Evolutionary conservation across 257 asterid species (phyloP).

Genomic region (Handroanthus guayacan): DNA sequence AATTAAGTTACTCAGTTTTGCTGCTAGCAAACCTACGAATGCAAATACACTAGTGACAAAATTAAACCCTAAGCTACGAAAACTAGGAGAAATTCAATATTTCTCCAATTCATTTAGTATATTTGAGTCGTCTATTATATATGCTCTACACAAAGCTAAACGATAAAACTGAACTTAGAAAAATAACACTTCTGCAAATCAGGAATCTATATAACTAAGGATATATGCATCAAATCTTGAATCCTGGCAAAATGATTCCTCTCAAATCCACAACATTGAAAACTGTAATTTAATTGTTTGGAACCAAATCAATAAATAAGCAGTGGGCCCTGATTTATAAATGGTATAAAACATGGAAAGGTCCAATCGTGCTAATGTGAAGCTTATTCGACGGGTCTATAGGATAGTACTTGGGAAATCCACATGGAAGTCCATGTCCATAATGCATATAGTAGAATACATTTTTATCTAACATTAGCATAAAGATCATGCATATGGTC

Average conservation of each 20-base stretch:
- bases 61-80: not conserved
- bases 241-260: not conserved
- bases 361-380: no score
- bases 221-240: not conserved
- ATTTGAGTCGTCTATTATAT: not conserved
- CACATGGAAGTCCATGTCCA: no score
- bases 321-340: no score
- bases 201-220: constrained; percentile 1
- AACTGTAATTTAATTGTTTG: no score
- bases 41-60: not conserved
- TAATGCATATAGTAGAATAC: no score
- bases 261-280: not conserved
- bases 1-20: not conserved
- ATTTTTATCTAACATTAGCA: no score
- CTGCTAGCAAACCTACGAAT: not conserved
- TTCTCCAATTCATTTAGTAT: not conserved
- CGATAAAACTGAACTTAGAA: not conserved
- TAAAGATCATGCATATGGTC: no score
- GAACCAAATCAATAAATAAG: no score
- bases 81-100: not conserved
- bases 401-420: no score
- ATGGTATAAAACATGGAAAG: no score
- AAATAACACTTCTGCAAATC: not conserved
- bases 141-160: not conserved
- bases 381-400: no score